Percentiles rank a stretch among this genome's conserved stretches.
Evolutionary conservation across 148 eudicot genomes (phyloP).

Genomic region (Pouteria glomerata): DNA sequence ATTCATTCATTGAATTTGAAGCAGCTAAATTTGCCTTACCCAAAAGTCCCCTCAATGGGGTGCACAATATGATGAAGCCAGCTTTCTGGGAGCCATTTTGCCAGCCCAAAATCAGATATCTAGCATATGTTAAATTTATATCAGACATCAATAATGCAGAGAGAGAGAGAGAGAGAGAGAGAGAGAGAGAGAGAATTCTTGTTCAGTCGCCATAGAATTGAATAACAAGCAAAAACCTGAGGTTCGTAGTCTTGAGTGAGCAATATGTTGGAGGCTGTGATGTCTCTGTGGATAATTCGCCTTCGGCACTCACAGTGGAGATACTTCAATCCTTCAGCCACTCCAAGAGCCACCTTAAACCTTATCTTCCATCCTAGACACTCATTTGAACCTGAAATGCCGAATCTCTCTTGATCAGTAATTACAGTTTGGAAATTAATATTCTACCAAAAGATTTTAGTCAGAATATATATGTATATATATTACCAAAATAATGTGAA

Average conservation of each 20-base stretch:
- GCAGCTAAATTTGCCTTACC: conserved; percentile 58
- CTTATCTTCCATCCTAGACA: conserved; percentile 58
- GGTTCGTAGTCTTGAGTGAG: conserved; percentile 69
- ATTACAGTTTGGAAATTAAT: too few species aligned
- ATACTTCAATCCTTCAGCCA: conserved; percentile 83
- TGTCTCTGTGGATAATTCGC: conserved; percentile 94
- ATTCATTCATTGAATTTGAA: too few species aligned
- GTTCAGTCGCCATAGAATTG: background rate
- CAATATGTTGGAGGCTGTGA: conserved; percentile 90
- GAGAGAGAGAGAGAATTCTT: background rate
- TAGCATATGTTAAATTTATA: conserved; percentile 32
- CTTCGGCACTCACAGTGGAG: conserved; percentile 78
- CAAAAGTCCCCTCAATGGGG: conserved; percentile 97
- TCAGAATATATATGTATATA: too few species aligned
- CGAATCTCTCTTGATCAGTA: conserved; percentile 4
- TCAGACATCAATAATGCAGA: background rate
- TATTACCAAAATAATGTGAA: too few species aligned
- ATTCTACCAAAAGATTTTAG: too few species aligned
- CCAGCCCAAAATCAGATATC: conserved; percentile 96
- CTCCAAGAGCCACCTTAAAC: conserved; percentile 69
- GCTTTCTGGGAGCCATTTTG: conserved; percentile 94
- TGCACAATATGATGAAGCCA: conserved; percentile 84
- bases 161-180: background rate
- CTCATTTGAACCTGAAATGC: conserved; percentile 49
- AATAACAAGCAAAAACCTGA: conserved; percentile 39